Evolutionary conservation across 179 eudicot genomes (phyloP).

Genomic region (Silene vulgaris): DNA sequence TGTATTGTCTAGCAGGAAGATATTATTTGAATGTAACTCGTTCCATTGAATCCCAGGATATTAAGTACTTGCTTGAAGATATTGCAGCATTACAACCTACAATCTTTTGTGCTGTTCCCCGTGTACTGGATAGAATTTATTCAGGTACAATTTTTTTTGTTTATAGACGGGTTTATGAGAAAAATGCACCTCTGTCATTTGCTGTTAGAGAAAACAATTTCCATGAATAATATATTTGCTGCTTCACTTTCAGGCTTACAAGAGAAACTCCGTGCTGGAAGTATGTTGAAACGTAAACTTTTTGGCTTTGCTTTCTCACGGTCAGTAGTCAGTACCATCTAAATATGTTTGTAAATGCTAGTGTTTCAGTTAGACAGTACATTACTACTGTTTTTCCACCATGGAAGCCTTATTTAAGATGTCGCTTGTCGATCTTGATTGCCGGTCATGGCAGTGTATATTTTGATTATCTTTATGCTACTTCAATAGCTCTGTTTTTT

Average conservation of each 20-base stretch:
- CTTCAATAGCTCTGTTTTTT: background rate
- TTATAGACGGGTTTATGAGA: background rate
- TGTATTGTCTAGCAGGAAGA: background rate
- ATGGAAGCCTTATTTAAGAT: background rate
- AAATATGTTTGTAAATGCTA: background rate
- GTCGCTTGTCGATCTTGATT: background rate
- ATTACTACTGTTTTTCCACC: background rate
- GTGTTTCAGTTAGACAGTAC: background rate
- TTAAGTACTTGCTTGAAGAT: conserved; percentile 71
- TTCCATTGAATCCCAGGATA: conserved; percentile 53
- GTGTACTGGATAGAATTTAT: conserved; percentile 80
- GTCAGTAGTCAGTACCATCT: conserved; percentile 35
- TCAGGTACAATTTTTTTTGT: conserved; percentile 38
- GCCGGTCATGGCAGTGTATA: background rate
- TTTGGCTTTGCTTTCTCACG: conserved; percentile 66
- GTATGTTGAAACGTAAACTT: conserved; percentile 50
- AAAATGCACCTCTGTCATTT: background rate
- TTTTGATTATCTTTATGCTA: background rate
- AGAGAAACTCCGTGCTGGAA: conserved; percentile 78
- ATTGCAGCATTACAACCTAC: conserved; percentile 76
- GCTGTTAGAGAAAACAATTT: background rate
- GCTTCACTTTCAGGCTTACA: conserved; percentile 51
- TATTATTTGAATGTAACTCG: background rate
- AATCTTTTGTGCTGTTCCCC: conserved; percentile 90
- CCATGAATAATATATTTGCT: conserved; percentile 12